These are phyloP conservation scores for Solanum pinnatisectum DNA, from an alignment of 257 asterid species.

Conservation along the genomic window DNA sequence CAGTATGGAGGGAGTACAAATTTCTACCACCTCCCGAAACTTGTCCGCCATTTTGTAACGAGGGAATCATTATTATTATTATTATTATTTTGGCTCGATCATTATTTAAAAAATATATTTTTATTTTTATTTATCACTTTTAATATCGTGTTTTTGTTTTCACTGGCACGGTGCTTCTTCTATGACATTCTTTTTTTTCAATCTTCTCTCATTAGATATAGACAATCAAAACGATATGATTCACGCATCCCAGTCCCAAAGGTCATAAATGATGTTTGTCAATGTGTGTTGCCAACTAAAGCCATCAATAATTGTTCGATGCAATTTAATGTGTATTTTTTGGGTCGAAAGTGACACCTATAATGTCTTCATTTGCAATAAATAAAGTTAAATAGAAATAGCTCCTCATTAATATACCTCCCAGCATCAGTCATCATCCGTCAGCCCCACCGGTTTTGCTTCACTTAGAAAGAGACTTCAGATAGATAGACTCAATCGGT, in stretches of 20 bases:
- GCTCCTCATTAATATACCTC: neutral
- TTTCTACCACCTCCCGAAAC: neutral
- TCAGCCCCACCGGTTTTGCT: neutral
- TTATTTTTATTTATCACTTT: no score
- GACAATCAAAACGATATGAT: neutral
- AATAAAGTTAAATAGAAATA: neutral
- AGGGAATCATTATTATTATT: no score
- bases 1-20: no score
- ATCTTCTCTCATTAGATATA: neutral
- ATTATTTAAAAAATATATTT: no score
- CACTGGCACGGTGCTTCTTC: no score
- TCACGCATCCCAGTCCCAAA: neutral
- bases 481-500: rapidly evolving
- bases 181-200: neutral
- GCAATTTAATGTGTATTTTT: neutral
- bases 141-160: no score
- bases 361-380: neutral
- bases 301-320: neutral
- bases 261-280: neutral
- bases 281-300: neutral
- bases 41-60: no score
- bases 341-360: neutral
- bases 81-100: no score
- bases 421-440: neutral
- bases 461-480: neutral